phyloP scores from a whole-genome alignment of 179 eudicot genomes.

The Sideroxylon spinosum region DNA sequence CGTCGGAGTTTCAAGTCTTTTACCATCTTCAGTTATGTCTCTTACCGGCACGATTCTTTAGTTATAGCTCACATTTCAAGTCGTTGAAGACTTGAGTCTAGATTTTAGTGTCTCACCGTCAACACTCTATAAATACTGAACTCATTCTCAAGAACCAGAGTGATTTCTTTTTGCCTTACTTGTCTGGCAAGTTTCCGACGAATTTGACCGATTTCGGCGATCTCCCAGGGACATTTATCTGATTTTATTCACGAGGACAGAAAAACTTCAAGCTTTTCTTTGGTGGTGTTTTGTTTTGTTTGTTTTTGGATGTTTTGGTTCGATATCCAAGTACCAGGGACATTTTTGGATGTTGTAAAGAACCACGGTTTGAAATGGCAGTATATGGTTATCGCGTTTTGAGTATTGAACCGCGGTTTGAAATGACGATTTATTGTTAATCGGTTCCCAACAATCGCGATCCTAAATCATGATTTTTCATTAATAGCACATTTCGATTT shows the following conservation, averaged over 20 bases:
- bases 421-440: no score
- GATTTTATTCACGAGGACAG: neutral
- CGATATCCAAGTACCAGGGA: neutral
- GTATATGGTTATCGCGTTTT: no score
- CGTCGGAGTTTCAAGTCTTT: neutral
- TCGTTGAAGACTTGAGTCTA: neutral
- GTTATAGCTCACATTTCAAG: neutral
- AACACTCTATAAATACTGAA: neutral
- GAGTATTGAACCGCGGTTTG: no score
- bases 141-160: neutral
- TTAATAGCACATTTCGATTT: no score
- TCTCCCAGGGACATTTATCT: neutral
- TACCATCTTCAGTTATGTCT: slow-evolving; percentile 1
- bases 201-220: neutral
- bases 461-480: no score
- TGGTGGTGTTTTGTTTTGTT: neutral
- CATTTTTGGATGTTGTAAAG: no score
- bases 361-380: no score
- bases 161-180: neutral
- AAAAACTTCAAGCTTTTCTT: neutral
- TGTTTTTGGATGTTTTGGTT: slow-evolving; percentile 4
- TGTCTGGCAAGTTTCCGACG: neutral
- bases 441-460: no score
- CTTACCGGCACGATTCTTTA: neutral
- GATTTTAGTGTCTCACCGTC: neutral